Base-by-base conservation (phyloP, 768 basidiomycete genomes). In the Pleurotus djamor region DNA sequence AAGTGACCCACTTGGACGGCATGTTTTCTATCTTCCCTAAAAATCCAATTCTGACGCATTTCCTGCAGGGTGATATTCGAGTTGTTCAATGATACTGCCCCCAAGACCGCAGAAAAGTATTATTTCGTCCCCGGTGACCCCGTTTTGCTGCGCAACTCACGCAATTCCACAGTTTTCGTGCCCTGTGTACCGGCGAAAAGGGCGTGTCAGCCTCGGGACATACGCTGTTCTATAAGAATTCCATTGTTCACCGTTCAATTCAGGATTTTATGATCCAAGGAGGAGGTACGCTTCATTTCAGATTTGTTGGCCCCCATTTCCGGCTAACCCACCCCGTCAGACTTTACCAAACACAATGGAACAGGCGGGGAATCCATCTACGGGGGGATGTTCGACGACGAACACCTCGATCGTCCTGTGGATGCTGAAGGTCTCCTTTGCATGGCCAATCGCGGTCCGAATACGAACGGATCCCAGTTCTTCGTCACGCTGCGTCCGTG, bases 391-490 rank as follows among this genome's bases (percentile, higher is more conserved):
- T 96, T 95, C 64, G 73, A 78, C 9, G 93, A 96, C 67, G 94
- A 96, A 71, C 84, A 92, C 67, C 74, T 94, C 35, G 75, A 77
- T 44, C 79, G 76, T 35, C 77, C 83, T 0, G 72, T 92, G 17
- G 89, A 94, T 63, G 71, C 83, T 0, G 82, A 85, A 67, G 92
- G 45, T 74, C 74, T 96, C 32, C 75, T 96, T 9, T 92, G 91
- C 66, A 96, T 96, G 94, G 94, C 94, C 8, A 96, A 96, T 70
- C 83, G 83, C 63, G 91, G 91, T 2, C 86, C 89, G 0, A 77
- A 90, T 71, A 95, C 94, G 37, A 96, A 95, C 63, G 86, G 88
- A 38, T 91, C 88, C 0, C 94, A 96, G 63, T 96, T 89, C 68
- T 95, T 96, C 68, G 78, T 95, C 61, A 93, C 94, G 17, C 79